A percentile compares a stretch with the other conserved stretches of the same genome.
Evolutionary conservation across 2,329 filamentous ascomycete genomes (phyloP).

Genomic region (Exserohilum turcica): DNA sequence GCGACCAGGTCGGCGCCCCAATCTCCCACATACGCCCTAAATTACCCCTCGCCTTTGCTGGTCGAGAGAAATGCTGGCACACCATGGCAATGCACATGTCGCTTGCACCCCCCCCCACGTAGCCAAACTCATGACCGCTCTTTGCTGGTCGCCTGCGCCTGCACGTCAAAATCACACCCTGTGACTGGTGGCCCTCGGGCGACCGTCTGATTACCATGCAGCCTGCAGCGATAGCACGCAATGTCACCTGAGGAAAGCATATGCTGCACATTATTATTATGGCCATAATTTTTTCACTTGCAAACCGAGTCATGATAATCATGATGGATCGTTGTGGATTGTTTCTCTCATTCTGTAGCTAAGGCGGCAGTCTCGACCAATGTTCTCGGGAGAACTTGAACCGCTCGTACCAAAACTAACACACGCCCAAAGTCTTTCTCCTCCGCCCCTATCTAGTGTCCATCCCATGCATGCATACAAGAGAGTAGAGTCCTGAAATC

Average conservation of each 20-base stretch:
- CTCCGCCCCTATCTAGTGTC: constrained; percentile 3
- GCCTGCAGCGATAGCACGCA: constrained; percentile 17
- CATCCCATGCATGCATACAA: constrained; percentile 16
- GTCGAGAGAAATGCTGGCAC: too few species aligned
- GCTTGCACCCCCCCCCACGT: background rate
- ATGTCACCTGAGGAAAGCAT: constrained; percentile 23
- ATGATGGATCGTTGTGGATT: too few species aligned
- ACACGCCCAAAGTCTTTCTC: constrained; percentile 6
- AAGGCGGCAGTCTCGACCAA: constrained; percentile 36
- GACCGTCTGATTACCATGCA: constrained; percentile 29
- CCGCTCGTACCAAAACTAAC: constrained; percentile 19
- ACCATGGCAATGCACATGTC: too few species aligned
- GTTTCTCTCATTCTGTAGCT: constrained; percentile 28
- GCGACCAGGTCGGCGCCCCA: constrained; percentile 10
- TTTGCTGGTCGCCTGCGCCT: background rate
- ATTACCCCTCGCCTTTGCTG: background rate
- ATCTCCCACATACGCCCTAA: constrained; percentile 1
- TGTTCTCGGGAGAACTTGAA: constrained; percentile 30
- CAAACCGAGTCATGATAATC: too few species aligned
- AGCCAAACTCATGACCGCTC: too few species aligned
- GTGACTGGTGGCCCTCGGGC: constrained; percentile 15
- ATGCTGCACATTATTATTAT: constrained; percentile 17
- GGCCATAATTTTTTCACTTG: too few species aligned
- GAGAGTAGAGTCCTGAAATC: constrained; percentile 27
- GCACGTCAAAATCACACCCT: constrained; percentile 9